Evolutionary conservation across 2,329 filamentous ascomycete genomes (phyloP).

Genomic region (Pseudogymnoascus sp.): DNA sequence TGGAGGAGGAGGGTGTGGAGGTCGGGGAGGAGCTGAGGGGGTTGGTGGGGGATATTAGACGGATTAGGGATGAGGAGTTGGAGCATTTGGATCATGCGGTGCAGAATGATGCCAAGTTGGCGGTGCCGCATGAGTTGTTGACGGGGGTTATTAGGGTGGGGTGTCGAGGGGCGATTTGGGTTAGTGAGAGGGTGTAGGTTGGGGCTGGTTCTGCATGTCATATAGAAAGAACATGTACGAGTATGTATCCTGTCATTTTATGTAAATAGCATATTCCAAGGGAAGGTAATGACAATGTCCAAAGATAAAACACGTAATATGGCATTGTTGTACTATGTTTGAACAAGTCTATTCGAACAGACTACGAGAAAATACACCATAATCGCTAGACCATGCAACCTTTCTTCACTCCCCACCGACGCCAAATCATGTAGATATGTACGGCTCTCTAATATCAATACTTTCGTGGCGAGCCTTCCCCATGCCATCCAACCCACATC

Average conservation of each 20-base stretch:
- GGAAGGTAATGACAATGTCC: background rate
- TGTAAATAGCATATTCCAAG: background rate
- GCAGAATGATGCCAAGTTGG: conserved; percentile 83
- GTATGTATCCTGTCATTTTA: conserved; percentile 13
- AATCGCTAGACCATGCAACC: conserved; percentile 5
- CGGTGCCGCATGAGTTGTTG: conserved; percentile 79
- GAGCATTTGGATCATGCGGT: conserved; percentile 96
- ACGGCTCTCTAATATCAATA: conserved; percentile 9
- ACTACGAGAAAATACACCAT: background rate
- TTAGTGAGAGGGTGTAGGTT: conserved; percentile 60
- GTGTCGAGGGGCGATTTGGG: conserved; percentile 86
- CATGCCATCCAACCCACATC: background rate
- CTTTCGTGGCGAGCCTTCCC: background rate
- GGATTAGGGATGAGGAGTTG: conserved; percentile 89
- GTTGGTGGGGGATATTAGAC: conserved; percentile 63
- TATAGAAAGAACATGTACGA: conserved; percentile 18
- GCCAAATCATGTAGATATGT: conserved; percentile 4
- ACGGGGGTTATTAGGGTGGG: conserved; percentile 83
- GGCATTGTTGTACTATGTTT: conserved; percentile 4
- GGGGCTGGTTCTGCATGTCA: conserved; percentile 5
- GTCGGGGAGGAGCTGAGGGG: conserved; percentile 68
- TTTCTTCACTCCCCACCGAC: background rate
- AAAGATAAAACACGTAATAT: background rate
- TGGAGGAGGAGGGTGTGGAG: conserved; percentile 69
- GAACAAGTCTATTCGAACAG: conserved; percentile 4